Percentiles rank a stretch among this genome's conserved stretches.
Conservation (phyloP, 225 moss, liverwort and hornwort species). For the Lunularia cruciata region DNA sequence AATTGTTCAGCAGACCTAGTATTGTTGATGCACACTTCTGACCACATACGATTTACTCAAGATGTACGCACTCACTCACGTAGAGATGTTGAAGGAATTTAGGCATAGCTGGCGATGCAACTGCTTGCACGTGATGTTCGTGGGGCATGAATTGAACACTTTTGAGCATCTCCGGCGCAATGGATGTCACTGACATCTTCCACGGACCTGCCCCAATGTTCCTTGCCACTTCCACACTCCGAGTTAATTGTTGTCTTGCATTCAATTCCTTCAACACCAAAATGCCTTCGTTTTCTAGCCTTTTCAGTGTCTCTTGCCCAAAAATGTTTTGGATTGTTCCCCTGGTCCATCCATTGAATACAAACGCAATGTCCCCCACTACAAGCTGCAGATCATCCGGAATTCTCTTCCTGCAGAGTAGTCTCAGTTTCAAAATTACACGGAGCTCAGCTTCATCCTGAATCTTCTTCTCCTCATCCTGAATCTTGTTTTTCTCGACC, state of each 20-base stretch:
- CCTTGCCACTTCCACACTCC: not conserved
- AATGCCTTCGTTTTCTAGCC: not conserved
- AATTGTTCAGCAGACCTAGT: too few relatives aligned
- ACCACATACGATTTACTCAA: too few relatives aligned
- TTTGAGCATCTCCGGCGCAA: not conserved
- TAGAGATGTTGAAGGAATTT: not conserved
- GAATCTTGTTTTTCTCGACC: not conserved
- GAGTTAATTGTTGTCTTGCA: not conserved
- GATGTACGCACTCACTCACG: too few relatives aligned
- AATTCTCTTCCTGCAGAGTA: not conserved
- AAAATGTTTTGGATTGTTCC: not conserved
- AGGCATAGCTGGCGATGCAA: not conserved
- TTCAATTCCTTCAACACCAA: not conserved
- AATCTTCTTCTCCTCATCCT: not conserved
- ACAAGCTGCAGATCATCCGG: not conserved
- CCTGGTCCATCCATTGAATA: not conserved
- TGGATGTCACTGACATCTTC: not conserved
- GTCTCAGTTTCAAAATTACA: not conserved
- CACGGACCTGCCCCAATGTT: not conserved
- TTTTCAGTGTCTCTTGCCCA: not conserved
- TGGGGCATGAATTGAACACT: not conserved
- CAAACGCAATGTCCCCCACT: not conserved
- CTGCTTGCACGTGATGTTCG: not conserved
- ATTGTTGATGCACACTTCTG: too few relatives aligned
- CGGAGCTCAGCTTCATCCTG: not conserved